Conservation (phyloP, 2,329 filamentous ascomycete genomes). For the Xenosphaeropsis pyriputrescens region DNA sequence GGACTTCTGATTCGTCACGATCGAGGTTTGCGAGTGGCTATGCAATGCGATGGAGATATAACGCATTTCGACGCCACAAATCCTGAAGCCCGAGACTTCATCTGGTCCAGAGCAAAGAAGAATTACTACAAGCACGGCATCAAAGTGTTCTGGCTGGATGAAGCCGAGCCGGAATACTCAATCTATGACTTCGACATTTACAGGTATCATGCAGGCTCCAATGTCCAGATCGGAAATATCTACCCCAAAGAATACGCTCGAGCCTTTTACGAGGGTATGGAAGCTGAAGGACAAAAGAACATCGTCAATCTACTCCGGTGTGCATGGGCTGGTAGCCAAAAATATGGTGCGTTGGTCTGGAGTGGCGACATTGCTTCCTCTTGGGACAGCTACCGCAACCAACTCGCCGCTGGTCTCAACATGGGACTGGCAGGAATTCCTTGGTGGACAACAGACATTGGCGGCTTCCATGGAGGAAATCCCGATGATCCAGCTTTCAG, state of each 20-base stretch:
- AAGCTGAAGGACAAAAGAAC: constrained; percentile 32
- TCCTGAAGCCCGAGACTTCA: constrained; percentile 37
- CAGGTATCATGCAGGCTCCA: constrained; percentile 39
- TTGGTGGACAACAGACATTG: constrained; percentile 60
- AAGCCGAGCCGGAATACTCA: constrained; percentile 52
- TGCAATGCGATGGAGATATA: constrained; percentile 43
- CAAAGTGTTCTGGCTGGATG: constrained; percentile 53
- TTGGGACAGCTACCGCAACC: constrained; percentile 42
- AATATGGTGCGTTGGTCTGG: constrained; percentile 52
- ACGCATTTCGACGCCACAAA: constrained; percentile 51
- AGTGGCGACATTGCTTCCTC: constrained; percentile 51
- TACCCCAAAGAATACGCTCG: constrained; percentile 43
- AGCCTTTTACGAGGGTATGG: constrained; percentile 44
- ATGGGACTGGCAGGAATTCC: constrained; percentile 50
- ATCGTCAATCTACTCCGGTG: constrained; percentile 44
- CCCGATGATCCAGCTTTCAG: constrained; percentile 38
- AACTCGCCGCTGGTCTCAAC: constrained; percentile 48
- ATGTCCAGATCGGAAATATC: constrained; percentile 41
- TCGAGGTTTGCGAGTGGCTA: constrained; percentile 38
- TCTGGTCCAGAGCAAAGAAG: constrained; percentile 42
- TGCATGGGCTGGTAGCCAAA: constrained; percentile 44
- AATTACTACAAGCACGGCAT: constrained; percentile 51
- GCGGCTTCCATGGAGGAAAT: constrained; percentile 53
- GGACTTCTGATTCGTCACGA: constrained; percentile 46
- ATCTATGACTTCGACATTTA: constrained; percentile 55